These are phyloP conservation scores for Fragilariopsis cylindrus DNA, from an alignment of 108 stramenopile genomes.

Conservation along the genomic window DNA sequence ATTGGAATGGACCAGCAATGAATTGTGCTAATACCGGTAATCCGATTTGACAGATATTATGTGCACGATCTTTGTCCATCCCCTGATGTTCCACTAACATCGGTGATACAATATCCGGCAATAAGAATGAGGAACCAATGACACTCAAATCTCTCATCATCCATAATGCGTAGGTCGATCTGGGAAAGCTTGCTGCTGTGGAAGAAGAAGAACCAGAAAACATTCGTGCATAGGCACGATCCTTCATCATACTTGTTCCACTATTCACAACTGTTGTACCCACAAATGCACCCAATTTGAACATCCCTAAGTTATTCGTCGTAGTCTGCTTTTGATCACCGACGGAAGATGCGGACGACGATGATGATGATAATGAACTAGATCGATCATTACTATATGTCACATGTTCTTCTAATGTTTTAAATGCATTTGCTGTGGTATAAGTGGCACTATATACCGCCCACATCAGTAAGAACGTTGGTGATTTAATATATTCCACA, in stretches of 20 bases:
- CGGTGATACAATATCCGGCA: slow-evolving; percentile 45
- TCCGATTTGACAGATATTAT: slow-evolving; percentile 37
- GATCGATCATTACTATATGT: slow-evolving; percentile 9
- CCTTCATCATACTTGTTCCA: slow-evolving; percentile 47
- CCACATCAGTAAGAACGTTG: slow-evolving; percentile 70
- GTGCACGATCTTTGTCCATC: slow-evolving; percentile 27
- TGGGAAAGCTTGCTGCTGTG: slow-evolving; percentile 24
- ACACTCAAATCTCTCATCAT: slow-evolving; percentile 48
- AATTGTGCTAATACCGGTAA: slow-evolving; percentile 49
- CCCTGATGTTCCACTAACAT: not conserved
- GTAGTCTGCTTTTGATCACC: not conserved
- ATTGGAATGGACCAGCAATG: slow-evolving; percentile 54
- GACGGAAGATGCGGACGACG: not conserved
- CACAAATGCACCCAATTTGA: slow-evolving; percentile 36
- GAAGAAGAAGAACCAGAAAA: slow-evolving; percentile 35
- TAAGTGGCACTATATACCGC: slow-evolving; percentile 72
- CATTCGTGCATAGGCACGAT: slow-evolving; percentile 52
- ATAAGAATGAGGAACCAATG: slow-evolving; percentile 56
- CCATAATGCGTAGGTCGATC: slow-evolving; percentile 50
- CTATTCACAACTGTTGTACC: slow-evolving; percentile 56
- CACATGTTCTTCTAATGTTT: slow-evolving; percentile 51
- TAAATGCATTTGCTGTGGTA: slow-evolving; percentile 47
- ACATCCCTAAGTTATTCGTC: not conserved
- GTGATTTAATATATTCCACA: slow-evolving; percentile 36
- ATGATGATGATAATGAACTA: not conserved